phyloP scores from a whole-genome alignment of 2,329 filamentous ascomycete genomes.

The Colletotrichum magnum region DNA sequence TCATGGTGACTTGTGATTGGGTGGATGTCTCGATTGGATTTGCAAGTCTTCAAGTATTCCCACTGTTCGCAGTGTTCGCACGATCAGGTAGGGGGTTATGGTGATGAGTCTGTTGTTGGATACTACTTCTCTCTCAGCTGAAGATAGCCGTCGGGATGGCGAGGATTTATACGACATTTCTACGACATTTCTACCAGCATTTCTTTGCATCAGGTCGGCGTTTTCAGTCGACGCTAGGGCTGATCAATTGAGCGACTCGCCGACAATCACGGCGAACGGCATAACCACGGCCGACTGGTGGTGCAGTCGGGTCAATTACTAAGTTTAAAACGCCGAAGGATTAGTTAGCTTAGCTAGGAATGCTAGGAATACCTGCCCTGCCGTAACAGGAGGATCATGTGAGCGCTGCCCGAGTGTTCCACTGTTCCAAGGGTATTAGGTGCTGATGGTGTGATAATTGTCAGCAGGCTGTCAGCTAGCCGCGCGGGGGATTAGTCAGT shows the following conservation, averaged over 20 bases:
- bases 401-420: no score
- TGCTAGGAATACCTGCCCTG: no score
- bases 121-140: background rate
- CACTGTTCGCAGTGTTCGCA: background rate
- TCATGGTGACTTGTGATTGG: slow-evolving; percentile 15
- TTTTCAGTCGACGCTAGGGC: background rate
- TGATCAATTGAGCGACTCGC: background rate
- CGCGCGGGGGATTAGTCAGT: no score
- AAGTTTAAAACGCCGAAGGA: background rate
- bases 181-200: no score
- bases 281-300: background rate
- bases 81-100: background rate
- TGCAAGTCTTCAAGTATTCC: background rate
- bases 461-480: no score
- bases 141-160: background rate
- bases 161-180: no score
- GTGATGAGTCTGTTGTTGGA: background rate
- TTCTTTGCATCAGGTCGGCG: no score
- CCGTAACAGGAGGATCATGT: no score
- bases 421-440: no score
- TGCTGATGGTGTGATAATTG: no score
- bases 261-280: background rate
- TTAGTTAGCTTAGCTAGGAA: no score
- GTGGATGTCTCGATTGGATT: background rate
- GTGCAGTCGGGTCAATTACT: background rate